Percentiles rank a stretch among this genome's conserved stretches.
These are phyloP conservation scores for Athelia psychrophila DNA, from an alignment of 1,284 basidiomycete species.

Conservation along the genomic window DNA sequence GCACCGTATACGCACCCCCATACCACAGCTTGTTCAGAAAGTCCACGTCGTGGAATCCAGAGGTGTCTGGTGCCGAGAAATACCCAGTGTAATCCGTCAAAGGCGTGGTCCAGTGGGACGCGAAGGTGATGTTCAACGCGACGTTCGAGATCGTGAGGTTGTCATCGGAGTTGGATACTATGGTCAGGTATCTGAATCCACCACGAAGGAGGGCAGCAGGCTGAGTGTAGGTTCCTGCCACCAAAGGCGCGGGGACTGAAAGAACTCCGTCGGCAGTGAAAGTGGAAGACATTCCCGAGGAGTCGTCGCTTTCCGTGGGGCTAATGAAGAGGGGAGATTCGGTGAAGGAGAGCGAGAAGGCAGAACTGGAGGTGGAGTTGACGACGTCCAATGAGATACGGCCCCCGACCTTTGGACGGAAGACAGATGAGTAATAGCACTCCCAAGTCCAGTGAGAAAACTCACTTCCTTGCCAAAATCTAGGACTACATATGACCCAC, in stretches of 20 bases:
- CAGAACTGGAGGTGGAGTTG: no score
- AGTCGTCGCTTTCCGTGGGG: no score
- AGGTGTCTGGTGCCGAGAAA: constrained; percentile 42
- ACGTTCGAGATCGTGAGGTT: constrained; percentile 42
- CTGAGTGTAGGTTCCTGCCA: constrained; percentile 37
- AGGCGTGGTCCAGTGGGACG: constrained; percentile 43
- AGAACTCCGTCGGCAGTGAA: constrained; percentile 28
- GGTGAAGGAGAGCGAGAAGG: no score
- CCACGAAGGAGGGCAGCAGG: constrained; percentile 40
- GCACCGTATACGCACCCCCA: constrained; percentile 51
- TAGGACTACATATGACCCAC: no score
- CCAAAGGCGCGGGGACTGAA: constrained; percentile 26
- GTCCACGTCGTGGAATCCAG: constrained; percentile 39
- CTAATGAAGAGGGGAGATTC: no score
- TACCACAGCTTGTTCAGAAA: constrained; percentile 52
- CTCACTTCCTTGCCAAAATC: no score
- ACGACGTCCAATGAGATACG: no score
- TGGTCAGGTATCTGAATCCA: constrained; percentile 48
- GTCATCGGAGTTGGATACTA: constrained; percentile 35
- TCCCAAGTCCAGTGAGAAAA: no score
- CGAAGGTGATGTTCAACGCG: constrained; percentile 43
- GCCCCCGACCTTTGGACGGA: no score
- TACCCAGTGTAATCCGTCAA: constrained; percentile 47
- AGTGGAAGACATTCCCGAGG: no score
- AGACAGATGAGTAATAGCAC: no score